Base-by-base conservation (phyloP, 1,284 basidiomycete genomes). In the Cystobasidium slooffiae region DNA sequence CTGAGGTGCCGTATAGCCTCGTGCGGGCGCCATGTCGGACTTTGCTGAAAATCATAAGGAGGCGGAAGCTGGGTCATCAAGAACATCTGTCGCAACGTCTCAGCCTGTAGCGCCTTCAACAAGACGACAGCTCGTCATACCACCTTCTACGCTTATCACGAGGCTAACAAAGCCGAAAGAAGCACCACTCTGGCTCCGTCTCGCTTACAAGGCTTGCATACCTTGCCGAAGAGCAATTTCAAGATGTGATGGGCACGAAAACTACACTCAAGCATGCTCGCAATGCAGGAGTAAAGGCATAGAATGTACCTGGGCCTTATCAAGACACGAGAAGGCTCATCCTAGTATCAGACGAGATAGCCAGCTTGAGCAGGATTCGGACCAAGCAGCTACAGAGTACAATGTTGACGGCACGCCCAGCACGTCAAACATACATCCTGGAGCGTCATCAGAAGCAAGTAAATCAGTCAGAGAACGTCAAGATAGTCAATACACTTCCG, bases 211-310 rank as follows among this genome's bases (percentile, higher is more conserved):
- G 0, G n/a, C 31, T 20, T 69, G 68, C 22, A 49, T 61, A 16
- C 55, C 55, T 43, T 69, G 68, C 37, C 20, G 68, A 51, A 24
- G 37, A 52, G 55, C 44, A 4, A 41, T 49, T 18, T 69, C 68
- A 12, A 22, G 68, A 20, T 69, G 68, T 20, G 68, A 69, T 20
- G 68, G 68, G 3, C 68, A 69, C 55, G 56, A 69, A 55, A 37
- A 69, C 46, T 69, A 20, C 41, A 69, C 68, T 31, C 56, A 46
- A 47, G 53, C 68, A 31, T 69, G 68, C 20, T 61, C 37, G 16
- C 68, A 69, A 58, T 69, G 68, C 55, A 69, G 56, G 31, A 58
- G 44, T 9, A 58, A 46, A 37, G 46, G 55, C 8, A 52, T 24
- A n/a, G 43, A 61, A 41, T 69, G 68, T 46, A 47, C 41, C 12